These are phyloP conservation scores for Russula griseocarnosa DNA, from an alignment of 768 basidiomycete species.

Conservation along the genomic window DNA sequence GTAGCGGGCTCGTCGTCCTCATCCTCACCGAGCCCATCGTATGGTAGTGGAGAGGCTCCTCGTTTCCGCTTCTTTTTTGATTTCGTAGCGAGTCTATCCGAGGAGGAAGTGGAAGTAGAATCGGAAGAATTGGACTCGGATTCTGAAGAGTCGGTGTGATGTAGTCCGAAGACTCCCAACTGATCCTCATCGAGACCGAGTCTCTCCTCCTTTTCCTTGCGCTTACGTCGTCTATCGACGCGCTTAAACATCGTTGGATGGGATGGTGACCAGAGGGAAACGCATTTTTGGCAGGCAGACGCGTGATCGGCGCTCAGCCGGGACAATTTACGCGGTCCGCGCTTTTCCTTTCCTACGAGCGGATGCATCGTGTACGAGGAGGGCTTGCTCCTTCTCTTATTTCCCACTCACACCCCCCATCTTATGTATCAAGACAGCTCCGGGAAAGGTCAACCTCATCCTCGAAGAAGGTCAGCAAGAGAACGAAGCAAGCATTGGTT, in stretches of 20 bases:
- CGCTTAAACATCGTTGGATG: slow-evolving; percentile 66
- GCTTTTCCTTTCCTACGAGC: neutral
- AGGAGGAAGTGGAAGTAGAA: slow-evolving; percentile 33
- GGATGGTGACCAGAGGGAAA: neutral
- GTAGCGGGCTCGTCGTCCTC: slow-evolving; percentile 24
- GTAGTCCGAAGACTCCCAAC: slow-evolving; percentile 59
- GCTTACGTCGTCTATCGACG: slow-evolving; percentile 60
- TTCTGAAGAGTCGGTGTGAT: slow-evolving; percentile 76
- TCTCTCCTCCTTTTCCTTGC: slow-evolving; percentile 59
- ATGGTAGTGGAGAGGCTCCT: slow-evolving; percentile 27
- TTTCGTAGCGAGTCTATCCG: neutral
- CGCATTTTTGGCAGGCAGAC: neutral
- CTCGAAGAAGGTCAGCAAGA: neutral
- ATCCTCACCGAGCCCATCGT: slow-evolving; percentile 34
- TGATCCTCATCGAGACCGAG: slow-evolving; percentile 60
- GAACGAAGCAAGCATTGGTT: neutral
- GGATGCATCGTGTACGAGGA: slow-evolving; percentile 19
- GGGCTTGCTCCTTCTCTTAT: slow-evolving; percentile 6
- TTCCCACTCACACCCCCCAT: neutral
- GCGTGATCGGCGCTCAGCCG: neutral
- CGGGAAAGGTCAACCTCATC: neutral
- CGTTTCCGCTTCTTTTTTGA: slow-evolving; percentile 15
- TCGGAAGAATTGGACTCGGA: slow-evolving; percentile 42
- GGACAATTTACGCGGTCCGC: no score
- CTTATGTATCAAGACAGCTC: neutral